phyloP scores from a whole-genome alignment of 2,329 filamentous ascomycete genomes.

The Curvularia spicifera region DNA sequence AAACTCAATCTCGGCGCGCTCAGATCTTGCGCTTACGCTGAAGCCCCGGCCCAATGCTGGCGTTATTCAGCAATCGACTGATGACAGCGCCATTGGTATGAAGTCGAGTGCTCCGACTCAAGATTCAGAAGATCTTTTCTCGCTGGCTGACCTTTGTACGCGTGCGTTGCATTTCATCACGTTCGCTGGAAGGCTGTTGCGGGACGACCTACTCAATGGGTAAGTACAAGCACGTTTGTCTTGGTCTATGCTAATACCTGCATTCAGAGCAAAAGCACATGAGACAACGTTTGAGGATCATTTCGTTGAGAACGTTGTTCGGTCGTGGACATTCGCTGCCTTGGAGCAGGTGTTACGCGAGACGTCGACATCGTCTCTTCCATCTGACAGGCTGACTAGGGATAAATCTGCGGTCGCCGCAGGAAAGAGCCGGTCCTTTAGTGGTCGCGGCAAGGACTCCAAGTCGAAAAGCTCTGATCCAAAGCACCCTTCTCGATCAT shows the following conservation, averaged over 20 bases:
- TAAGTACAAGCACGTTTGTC: conserved; percentile 40
- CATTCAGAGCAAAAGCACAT: conserved; percentile 41
- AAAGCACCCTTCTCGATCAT: conserved; percentile 70
- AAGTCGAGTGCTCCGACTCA: conserved; percentile 46
- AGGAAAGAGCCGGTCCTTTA: conserved; percentile 59
- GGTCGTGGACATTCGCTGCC: conserved; percentile 78
- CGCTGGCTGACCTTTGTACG: conserved; percentile 86
- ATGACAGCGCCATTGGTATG: conserved; percentile 42
- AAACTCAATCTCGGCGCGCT: conserved; percentile 61
- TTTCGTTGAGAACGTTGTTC: conserved; percentile 74
- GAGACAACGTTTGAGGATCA: conserved; percentile 50
- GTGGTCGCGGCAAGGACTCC: conserved; percentile 59
- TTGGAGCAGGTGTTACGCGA: conserved; percentile 78
- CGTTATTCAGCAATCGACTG: conserved; percentile 36
- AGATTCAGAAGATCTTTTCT: conserved; percentile 74
- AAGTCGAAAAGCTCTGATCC: conserved; percentile 70
- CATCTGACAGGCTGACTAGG: conserved; percentile 59
- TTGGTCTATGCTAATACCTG: conserved; percentile 24
- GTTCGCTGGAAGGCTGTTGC: conserved; percentile 77
- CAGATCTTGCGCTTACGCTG: conserved; percentile 50
- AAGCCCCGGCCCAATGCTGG: conserved; percentile 36
- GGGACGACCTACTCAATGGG: conserved; percentile 75
- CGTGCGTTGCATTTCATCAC: conserved; percentile 85
- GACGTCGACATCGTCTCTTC: conserved; percentile 71
- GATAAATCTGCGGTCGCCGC: conserved; percentile 39